Evolutionary conservation across 108 stramenopile genomes (phyloP).

Genomic region (Skeletonema marinoi): DNA sequence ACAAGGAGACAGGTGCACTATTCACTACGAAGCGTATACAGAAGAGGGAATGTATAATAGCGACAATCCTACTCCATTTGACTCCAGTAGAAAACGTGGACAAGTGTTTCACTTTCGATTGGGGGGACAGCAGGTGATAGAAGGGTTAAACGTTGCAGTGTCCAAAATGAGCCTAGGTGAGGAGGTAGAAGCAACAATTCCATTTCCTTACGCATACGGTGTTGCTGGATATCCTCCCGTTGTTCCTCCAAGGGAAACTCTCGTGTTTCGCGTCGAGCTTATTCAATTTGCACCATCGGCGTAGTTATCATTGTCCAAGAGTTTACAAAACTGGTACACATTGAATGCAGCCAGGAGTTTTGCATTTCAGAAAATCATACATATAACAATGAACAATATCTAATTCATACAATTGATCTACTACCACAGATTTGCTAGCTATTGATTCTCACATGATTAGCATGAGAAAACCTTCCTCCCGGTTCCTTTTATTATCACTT

Average conservation of each 20-base stretch:
- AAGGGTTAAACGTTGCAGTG: conserved; percentile 70
- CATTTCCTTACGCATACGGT: conserved; percentile 82
- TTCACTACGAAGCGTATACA: conserved; percentile 83
- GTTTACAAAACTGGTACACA: neutral
- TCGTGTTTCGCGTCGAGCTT: conserved; percentile 83
- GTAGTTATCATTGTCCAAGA: neutral
- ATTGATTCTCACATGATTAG: neutral
- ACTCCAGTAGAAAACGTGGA: conserved; percentile 68
- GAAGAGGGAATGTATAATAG: conserved; percentile 39
- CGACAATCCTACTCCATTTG: conserved; percentile 52
- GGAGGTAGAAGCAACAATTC: conserved; percentile 65
- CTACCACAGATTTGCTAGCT: neutral
- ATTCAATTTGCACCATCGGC: conserved; percentile 48
- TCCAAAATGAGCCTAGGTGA: conserved; percentile 56
- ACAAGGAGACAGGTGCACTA: conserved; percentile 65
- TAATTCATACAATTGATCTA: neutral
- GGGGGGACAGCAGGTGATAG: conserved; percentile 74
- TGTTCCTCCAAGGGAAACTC: conserved; percentile 74
- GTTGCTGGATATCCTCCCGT: conserved; percentile 70
- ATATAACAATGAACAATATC: neutral
- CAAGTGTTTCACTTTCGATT: conserved; percentile 77
- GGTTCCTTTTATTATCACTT: neutral
- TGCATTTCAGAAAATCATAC: neutral
- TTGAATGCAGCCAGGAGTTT: neutral
- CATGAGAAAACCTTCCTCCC: too few relatives aligned